Percentiles rank a stretch among this genome's conserved stretches.
phyloP scores from a whole-genome alignment of 805 yeast species.

The Metschnikowia colocasiae region DNA sequence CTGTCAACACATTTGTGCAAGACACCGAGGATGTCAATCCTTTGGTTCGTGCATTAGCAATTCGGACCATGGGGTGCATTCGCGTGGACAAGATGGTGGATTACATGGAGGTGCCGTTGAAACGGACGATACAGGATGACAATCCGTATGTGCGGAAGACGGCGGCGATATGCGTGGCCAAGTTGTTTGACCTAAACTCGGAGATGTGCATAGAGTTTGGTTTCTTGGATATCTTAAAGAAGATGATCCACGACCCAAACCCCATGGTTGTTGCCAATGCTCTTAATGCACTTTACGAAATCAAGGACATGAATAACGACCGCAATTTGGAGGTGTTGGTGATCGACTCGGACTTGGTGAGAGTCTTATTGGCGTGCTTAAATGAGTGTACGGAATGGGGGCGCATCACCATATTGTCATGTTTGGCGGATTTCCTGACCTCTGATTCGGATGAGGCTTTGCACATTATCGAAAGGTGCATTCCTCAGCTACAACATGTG shows the following conservation, averaged over 20 bases:
- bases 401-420: conserved; percentile 79
- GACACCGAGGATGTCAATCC: conserved; percentile 98
- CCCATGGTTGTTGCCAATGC: conserved; percentile 98
- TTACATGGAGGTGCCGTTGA: conserved; percentile 86
- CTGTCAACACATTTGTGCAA: conserved; percentile 92
- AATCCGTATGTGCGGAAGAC: conserved; percentile 97
- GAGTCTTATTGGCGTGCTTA: conserved; percentile 72
- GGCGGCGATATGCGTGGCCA: conserved; percentile 96
- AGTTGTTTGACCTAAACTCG: conserved; percentile 81
- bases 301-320: conserved; percentile 61
- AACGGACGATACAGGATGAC: conserved; percentile 81
- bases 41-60: conserved; percentile 89
- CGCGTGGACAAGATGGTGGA: conserved; percentile 94
- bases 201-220: conserved; percentile 83
- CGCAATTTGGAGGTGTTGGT: conserved; percentile 36
- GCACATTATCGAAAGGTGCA: conserved; percentile 82
- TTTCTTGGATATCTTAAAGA: conserved; percentile 64
- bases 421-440: conserved; percentile 69
- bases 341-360: conserved; percentile 41
- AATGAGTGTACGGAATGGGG: conserved; percentile 99
- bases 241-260: conserved; percentile 76
- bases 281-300: conserved; percentile 79
- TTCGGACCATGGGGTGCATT: conserved; percentile 98
- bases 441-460: conserved; percentile 61
- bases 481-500: conserved; percentile 95